Evolutionary conservation across 169 alveolate species (phyloP).

Genomic region (Cryptosporidium baileyi): DNA sequence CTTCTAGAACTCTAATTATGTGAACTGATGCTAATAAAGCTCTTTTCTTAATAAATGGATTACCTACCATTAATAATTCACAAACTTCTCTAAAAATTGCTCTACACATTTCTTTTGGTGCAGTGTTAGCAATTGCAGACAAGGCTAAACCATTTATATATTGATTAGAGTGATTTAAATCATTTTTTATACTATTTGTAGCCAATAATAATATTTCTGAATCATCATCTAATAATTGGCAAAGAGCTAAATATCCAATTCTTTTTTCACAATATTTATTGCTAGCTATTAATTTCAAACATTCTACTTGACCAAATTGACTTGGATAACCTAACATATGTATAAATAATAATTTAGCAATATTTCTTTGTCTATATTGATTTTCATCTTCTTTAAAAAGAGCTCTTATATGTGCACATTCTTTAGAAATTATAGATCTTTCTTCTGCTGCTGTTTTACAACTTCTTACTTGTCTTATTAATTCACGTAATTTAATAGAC

Average conservation of each 20-base stretch:
- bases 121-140: slow-evolving; percentile 96
- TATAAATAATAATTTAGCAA: slow-evolving; percentile 96
- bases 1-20: slow-evolving; percentile 78
- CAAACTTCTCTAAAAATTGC: slow-evolving; percentile 91
- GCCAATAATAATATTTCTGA: slow-evolving; percentile 97
- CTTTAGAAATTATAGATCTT: slow-evolving; percentile 96
- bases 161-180: slow-evolving; percentile 90
- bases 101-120: slow-evolving; percentile 96
- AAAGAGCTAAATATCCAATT: slow-evolving; percentile 97
- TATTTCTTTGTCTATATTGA: slow-evolving; percentile 91
- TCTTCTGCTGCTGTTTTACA: slow-evolving; percentile 99
- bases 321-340: slow-evolving; percentile 96
- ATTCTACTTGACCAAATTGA: slow-evolving; percentile 96
- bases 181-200: slow-evolving; percentile 96
- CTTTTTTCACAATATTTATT: slow-evolving; percentile 92
- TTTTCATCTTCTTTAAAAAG: slow-evolving; percentile 89
- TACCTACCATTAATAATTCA: slow-evolving; percentile 88
- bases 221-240: slow-evolving; percentile 95
- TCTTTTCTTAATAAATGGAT: slow-evolving; percentile 94
- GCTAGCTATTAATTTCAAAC: slow-evolving; percentile 96
- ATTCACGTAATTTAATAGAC: slow-evolving; percentile 92
- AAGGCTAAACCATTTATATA: slow-evolving; percentile 96
- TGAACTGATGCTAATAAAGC: slow-evolving; percentile 90
- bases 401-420: slow-evolving; percentile 97
- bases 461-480: slow-evolving; percentile 95